phyloP scores from a whole-genome alignment of 1,284 basidiomycete genomes.

The Laetiporus sulphureus region DNA sequence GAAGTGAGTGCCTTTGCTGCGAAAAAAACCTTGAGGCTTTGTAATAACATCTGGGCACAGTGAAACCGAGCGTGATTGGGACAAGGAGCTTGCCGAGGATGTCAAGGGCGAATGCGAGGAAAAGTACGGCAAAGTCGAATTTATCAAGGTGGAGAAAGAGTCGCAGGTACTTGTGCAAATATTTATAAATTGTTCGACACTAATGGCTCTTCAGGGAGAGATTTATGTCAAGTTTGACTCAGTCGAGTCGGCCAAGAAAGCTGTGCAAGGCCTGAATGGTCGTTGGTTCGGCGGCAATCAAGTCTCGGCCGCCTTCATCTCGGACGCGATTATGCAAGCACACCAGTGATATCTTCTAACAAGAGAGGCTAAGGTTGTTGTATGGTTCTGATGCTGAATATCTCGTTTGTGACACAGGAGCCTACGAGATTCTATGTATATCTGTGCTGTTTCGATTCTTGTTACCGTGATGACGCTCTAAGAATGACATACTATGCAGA shows the following conservation, averaged over 20 bases:
- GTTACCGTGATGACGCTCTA: conserved; percentile 13
- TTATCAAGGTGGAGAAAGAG: conserved; percentile 92
- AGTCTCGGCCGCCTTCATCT: conserved; percentile 81
- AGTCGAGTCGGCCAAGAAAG: conserved; percentile 75
- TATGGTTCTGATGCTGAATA: conserved; percentile 10
- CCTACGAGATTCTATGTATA: conserved; percentile 13
- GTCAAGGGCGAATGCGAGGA: conserved; percentile 90
- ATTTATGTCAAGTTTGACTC: conserved; percentile 92
- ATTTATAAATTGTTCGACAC: not conserved
- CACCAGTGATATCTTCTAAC: conserved; percentile 49
- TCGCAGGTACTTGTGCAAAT: conserved; percentile 57
- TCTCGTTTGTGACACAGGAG: conserved; percentile 8
- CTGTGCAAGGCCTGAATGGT: conserved; percentile 86
- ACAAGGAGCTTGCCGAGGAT: conserved; percentile 92
- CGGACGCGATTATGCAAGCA: conserved; percentile 89
- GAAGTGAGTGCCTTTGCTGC: conserved; percentile 52
- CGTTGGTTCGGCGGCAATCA: conserved; percentile 93
- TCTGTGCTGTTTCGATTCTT: conserved; percentile 10
- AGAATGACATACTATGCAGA: conserved; percentile 17
- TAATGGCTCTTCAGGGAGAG: conserved; percentile 66
- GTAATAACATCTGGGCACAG: conserved; percentile 32
- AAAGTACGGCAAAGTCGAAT: conserved; percentile 85
- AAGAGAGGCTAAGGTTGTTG: not conserved
- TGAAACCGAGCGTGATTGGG: conserved; percentile 96
- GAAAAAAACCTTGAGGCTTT: conserved; percentile 1